Percentiles rank a stretch among this genome's conserved stretches.
Evolutionary conservation across 169 alveolate genomes (phyloP).

Genomic region (Hammondia hammondi): DNA sequence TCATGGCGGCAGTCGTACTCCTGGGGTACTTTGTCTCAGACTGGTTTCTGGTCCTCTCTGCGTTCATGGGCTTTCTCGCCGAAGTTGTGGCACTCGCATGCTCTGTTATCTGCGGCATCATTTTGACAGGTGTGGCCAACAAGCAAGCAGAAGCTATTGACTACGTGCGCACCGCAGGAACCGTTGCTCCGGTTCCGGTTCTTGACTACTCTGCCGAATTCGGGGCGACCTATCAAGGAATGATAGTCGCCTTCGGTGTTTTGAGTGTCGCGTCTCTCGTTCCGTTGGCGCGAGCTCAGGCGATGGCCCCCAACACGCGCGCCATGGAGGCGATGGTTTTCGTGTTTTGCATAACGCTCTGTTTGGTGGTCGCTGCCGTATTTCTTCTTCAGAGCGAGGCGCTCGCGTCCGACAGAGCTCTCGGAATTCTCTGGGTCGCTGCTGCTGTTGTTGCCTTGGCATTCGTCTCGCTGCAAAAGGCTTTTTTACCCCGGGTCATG

Average conservation of each 20-base stretch:
- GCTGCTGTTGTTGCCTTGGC: background rate
- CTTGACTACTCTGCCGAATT: background rate
- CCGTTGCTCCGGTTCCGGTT: background rate
- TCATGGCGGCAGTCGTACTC: background rate
- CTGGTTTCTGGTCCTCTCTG: background rate
- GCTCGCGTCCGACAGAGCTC: background rate
- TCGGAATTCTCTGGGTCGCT: slow-evolving; percentile 7
- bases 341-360: background rate
- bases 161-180: background rate
- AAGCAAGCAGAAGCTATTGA: background rate
- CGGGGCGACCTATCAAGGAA: background rate
- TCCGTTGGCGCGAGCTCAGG: background rate
- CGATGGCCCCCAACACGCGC: slow-evolving; percentile 1
- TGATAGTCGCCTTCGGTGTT: slow-evolving; percentile 5
- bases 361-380: background rate
- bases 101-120: background rate
- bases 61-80: background rate
- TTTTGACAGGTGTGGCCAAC: background rate
- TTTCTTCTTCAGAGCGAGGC: background rate
- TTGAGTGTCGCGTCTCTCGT: background rate
- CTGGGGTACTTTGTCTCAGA: background rate
- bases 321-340: slow-evolving; percentile 20
- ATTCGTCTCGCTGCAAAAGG: background rate
- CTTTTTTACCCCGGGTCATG: background rate
- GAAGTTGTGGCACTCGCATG: background rate